A percentile compares a stretch with the other conserved stretches of the same genome.
Evolutionary conservation across 2,329 filamentous ascomycete genomes (phyloP).

Genomic region (Geoglossum cookeanum): DNA sequence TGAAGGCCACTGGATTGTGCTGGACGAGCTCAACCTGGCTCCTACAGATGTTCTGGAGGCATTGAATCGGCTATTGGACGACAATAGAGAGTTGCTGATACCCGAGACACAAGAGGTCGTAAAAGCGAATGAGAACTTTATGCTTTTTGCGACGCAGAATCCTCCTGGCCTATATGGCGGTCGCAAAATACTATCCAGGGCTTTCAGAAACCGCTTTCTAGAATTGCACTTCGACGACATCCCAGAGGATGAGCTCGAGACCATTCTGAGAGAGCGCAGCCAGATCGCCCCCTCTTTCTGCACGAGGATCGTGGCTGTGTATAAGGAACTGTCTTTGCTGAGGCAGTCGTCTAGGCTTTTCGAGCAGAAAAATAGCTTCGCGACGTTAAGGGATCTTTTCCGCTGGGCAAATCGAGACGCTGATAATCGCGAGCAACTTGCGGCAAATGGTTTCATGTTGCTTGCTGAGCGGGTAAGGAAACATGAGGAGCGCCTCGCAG

Average conservation of each 20-base stretch:
- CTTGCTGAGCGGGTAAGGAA: slow-evolving; percentile 90
- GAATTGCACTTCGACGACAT: slow-evolving; percentile 98
- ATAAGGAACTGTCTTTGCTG: slow-evolving; percentile 75
- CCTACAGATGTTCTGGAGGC: slow-evolving; percentile 95
- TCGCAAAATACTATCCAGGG: slow-evolving; percentile 77
- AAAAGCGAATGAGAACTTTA: slow-evolving; percentile 82
- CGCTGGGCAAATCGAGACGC: slow-evolving; percentile 79
- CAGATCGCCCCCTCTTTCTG: slow-evolving; percentile 85
- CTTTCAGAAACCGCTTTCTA: slow-evolving; percentile 90
- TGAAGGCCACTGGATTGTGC: slow-evolving; percentile 90
- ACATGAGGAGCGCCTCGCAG: slow-evolving; percentile 61
- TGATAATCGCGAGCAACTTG: slow-evolving; percentile 73
- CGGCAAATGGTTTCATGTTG: slow-evolving; percentile 87
- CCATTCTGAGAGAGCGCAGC: slow-evolving; percentile 74
- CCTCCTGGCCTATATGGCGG: slow-evolving; percentile 90
- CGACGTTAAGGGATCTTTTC: slow-evolving; percentile 87
- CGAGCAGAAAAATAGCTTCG: slow-evolving; percentile 94
- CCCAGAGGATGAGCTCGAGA: slow-evolving; percentile 80
- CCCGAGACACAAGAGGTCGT: slow-evolving; percentile 93
- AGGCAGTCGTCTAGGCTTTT: slow-evolving; percentile 83
- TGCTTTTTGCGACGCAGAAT: slow-evolving; percentile 96
- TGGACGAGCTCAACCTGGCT: slow-evolving; percentile 92
- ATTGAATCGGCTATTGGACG: slow-evolving; percentile 82
- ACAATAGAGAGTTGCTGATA: slow-evolving; percentile 88
- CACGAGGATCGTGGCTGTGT: slow-evolving; percentile 76